Conservation (phyloP, 441 rosid genomes). For the Populus tomentosa region DNA sequence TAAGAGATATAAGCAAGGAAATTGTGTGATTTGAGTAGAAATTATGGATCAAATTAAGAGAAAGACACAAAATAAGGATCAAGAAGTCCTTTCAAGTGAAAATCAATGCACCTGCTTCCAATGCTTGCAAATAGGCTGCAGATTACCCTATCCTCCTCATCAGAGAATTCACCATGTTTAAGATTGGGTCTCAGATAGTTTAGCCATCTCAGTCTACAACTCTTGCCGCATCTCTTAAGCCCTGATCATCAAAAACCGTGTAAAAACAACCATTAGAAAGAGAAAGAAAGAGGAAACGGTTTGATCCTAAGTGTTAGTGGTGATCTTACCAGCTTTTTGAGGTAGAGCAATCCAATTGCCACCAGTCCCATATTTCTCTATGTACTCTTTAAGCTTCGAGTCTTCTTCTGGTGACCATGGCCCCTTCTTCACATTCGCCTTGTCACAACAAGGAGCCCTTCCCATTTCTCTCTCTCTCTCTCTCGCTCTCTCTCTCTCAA, state of each 20-base stretch:
- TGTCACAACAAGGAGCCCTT: conserved; percentile 77
- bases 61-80: not conserved
- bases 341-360: conserved; percentile 73
- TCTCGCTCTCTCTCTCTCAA: not conserved
- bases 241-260: conserved; percentile 28
- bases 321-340: conserved; percentile 49
- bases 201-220: conserved; percentile 68
- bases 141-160: conserved; percentile 52
- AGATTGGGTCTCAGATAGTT: conserved; percentile 67
- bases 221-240: conserved; percentile 61
- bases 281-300: not conserved
- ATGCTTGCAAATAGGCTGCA: conserved; percentile 47
- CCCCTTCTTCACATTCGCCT: conserved; percentile 64
- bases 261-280: not conserved
- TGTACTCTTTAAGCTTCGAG: conserved; percentile 43
- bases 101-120: conserved; percentile 50
- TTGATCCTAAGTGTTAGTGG: not conserved
- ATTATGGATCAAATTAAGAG: not conserved
- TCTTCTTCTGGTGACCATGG: conserved; percentile 82
- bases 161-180: conserved; percentile 61
- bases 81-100: not conserved
- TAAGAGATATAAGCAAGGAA: not conserved
- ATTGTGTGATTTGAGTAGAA: not conserved
- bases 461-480: conserved; percentile 38
- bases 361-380: conserved; percentile 49